These are phyloP conservation scores for Cladosporium oxysporum DNA, from an alignment of 2,329 filamentous ascomycete genomes.

Conservation along the genomic window DNA sequence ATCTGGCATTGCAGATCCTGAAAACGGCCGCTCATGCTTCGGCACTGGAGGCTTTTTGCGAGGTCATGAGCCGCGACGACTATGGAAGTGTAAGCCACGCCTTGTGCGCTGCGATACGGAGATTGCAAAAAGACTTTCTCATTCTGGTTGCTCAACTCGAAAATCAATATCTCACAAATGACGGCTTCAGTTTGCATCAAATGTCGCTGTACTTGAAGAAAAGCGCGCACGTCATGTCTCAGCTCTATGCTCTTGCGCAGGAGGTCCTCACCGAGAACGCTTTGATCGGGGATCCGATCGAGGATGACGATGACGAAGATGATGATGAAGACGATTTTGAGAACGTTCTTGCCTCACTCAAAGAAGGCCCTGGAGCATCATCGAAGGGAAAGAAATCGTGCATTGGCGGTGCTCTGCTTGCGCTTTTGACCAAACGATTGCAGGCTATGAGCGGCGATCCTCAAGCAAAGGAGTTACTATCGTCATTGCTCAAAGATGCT, in stretches of 20 bases:
- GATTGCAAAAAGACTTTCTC: constrained; percentile 88
- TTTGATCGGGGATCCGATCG: constrained; percentile 75
- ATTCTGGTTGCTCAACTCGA: constrained; percentile 91
- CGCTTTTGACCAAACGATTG: constrained; percentile 78
- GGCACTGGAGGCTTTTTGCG: constrained; percentile 87
- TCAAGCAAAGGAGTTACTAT: constrained; percentile 77
- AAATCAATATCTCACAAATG: constrained; percentile 85
- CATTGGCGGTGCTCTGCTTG: constrained; percentile 94
- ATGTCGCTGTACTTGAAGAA: constrained; percentile 89
- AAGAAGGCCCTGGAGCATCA: constrained; percentile 81
- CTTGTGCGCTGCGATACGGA: constrained; percentile 90
- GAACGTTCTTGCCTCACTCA: constrained; percentile 85
- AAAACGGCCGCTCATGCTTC: constrained; percentile 93
- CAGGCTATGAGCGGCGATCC: constrained; percentile 93
- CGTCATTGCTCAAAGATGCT: constrained; percentile 79
- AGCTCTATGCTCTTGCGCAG: constrained; percentile 82
- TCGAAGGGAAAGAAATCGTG: constrained; percentile 88
- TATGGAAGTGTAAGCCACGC: constrained; percentile 96
- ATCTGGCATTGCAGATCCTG: constrained; percentile 84
- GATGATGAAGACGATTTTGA: constrained; percentile 80
- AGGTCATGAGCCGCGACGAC: constrained; percentile 89
- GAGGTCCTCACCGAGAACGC: constrained; percentile 88
- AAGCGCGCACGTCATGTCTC: constrained; percentile 86
- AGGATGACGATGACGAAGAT: constrained; percentile 55
- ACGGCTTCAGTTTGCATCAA: constrained; percentile 87